Base-by-base conservation (phyloP, 352 stramenopile genomes). In the Pythium phragmiticola region DNA sequence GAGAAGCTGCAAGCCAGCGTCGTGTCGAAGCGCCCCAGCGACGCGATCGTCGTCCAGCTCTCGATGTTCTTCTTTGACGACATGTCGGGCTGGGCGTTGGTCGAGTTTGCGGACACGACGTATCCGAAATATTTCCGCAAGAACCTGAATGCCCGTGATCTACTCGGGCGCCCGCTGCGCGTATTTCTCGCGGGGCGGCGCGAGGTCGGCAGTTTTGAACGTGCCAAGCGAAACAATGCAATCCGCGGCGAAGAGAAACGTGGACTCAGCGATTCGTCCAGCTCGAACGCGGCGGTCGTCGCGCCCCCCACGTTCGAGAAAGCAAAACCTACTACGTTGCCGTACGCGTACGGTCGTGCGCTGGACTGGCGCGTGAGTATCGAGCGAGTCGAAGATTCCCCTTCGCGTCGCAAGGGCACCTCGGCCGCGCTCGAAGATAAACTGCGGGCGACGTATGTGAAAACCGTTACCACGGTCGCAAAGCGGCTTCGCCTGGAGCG, bases 61-160 rank as follows among this genome's bases (percentile, higher is more conserved):
- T 79, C 93, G 11, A 58, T 89, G 19, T 92, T 95, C 62, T 80
- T 86, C 37, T 89, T 95, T 53, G 64, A 89, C 13, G 77, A 92
- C 46, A 76, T 71, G 13, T 84, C 73, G 0, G 81, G 84, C 7
- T 95, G 87, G 87, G 87, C 79, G 5, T 61, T 95, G 17, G 72
- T 93, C 19, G 84, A 92, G 56, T 74, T 95, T 52, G 66, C 72
- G 48, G 82, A 79, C 14, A 49, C 66, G 2, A 75, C 76, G 30
- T 73, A 84, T 19, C 73, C 78, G 7, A 68, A 73, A 4, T 65
- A 63, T 8, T 89, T 89, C 49, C 72, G 73, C 23, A 72, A 65
- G 21, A 92, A 80, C 28, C 68, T 94, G 21, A 75, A 95, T 60
- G 75, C 73, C 19, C 77, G 85, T 4, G 78, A 78, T 42, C 59